Conservation (phyloP, 352 stramenopile species). For the Globisporangium echinulatum region DNA sequence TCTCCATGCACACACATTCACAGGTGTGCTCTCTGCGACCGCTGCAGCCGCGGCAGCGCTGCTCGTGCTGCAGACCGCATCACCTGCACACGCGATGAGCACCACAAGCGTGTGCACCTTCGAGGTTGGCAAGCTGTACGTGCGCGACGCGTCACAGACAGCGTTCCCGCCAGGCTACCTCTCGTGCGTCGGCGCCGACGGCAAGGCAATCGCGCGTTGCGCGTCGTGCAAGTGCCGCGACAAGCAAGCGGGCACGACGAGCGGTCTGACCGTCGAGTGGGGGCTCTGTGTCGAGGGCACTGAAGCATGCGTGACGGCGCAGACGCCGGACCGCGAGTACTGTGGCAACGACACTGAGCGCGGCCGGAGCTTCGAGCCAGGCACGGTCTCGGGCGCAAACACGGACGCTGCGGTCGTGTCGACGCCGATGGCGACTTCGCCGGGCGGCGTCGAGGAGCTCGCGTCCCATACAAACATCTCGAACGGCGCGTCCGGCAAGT, state of each 20-base stretch:
- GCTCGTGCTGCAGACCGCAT: constrained; percentile 1
- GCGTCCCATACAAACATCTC: constrained; percentile 16
- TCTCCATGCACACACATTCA: not conserved
- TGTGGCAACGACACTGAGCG: constrained; percentile 10
- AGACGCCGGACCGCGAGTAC: constrained; percentile 12
- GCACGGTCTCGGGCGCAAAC: constrained; percentile 7
- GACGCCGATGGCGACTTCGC: not conserved
- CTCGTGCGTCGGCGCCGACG: constrained; percentile 19
- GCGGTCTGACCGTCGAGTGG: constrained; percentile 14
- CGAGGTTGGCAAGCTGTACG: constrained; percentile 17
- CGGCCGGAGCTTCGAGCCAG: constrained; percentile 3
- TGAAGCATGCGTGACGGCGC: constrained; percentile 11
- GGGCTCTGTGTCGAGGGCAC: constrained; percentile 12
- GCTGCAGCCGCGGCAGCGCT: not conserved
- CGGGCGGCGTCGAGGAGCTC: constrained; percentile 9
- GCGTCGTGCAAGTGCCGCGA: constrained; percentile 31
- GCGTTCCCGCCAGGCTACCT: constrained; percentile 28
- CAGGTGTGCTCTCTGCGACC: not conserved
- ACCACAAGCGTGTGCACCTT: constrained; percentile 10
- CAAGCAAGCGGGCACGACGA: constrained; percentile 10
- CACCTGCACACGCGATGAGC: not conserved
- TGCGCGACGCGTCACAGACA: constrained; percentile 19
- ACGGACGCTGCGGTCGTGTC: not conserved
- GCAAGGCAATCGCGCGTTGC: constrained; percentile 17
- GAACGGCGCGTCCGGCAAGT: constrained; percentile 8